Conservation (phyloP, 345 rosid species). For the Linum tenue region DNA sequence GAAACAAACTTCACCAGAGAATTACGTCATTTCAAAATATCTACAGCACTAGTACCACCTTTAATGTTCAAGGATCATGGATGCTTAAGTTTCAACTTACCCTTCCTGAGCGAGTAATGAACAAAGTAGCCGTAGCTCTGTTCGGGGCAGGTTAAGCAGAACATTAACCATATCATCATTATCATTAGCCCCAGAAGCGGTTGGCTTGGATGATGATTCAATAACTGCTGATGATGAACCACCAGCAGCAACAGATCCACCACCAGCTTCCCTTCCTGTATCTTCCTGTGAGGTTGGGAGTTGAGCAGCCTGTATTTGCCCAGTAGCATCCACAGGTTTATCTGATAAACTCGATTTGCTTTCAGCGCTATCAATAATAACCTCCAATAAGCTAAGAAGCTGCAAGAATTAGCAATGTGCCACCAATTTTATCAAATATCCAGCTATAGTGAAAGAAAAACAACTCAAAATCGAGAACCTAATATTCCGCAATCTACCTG, state of each 20-base stretch:
- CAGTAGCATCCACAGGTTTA: constrained; percentile 37
- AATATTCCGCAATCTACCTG: constrained; percentile 40
- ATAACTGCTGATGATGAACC: constrained; percentile 28
- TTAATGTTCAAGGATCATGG: too few relatives aligned
- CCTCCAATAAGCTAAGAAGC: constrained; percentile 87
- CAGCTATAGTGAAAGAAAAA: not conserved
- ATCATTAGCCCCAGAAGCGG: constrained; percentile 33
- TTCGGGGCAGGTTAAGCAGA: constrained; percentile 59
- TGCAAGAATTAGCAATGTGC: constrained; percentile 23
- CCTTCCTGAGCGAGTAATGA: constrained; percentile 95
- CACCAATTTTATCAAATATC: not conserved
- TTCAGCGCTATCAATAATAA: constrained; percentile 65
- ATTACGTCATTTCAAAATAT: too few relatives aligned
- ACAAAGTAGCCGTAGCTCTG: constrained; percentile 77
- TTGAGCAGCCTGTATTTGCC: constrained; percentile 33
- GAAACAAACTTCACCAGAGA: not conserved
- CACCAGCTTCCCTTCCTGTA: constrained; percentile 30
- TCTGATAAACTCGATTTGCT: constrained; percentile 44
- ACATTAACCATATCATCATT: constrained; percentile 53
- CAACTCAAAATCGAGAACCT: not conserved
- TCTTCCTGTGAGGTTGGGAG: constrained; percentile 31
- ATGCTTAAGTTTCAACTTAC: constrained; percentile 26
- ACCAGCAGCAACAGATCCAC: constrained; percentile 26
- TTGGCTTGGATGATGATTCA: constrained; percentile 34
- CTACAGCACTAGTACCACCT: too few relatives aligned